Evolutionary conservation across 2,329 filamentous ascomycete species (phyloP).

Genomic region (Esteya vermicola): DNA sequence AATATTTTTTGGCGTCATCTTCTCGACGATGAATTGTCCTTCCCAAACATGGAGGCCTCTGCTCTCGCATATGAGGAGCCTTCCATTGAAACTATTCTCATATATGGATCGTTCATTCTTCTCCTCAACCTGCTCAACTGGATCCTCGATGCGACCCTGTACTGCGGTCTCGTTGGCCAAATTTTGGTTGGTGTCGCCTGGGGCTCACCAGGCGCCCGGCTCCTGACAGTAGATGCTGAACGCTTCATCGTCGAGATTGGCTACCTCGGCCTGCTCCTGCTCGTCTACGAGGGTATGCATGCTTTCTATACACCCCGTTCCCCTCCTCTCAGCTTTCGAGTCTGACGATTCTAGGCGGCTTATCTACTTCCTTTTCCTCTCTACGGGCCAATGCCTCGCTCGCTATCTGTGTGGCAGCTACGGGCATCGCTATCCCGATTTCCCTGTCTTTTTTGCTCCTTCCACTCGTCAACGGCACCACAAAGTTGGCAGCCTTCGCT

Average conservation of each 20-base stretch:
- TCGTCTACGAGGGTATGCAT: slow-evolving; percentile 52
- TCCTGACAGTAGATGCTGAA: slow-evolving; percentile 39
- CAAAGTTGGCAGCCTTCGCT: slow-evolving; percentile 45
- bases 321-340: too few relatives aligned
- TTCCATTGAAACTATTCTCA: slow-evolving; percentile 41
- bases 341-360: slow-evolving; percentile 30
- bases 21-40: neutral
- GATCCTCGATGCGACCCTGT: slow-evolving; percentile 43
- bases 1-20: neutral
- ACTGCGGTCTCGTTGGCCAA: slow-evolving; percentile 60
- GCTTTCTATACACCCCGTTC: neutral
- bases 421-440: slow-evolving; percentile 51
- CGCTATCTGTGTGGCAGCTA: slow-evolving; percentile 47
- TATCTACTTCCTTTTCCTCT: slow-evolving; percentile 36
- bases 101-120: slow-evolving; percentile 46
- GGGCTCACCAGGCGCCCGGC: slow-evolving; percentile 51
- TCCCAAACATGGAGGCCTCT: too few relatives aligned
- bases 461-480: slow-evolving; percentile 22
- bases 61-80: slow-evolving; percentile 43
- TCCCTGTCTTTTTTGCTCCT: slow-evolving; percentile 48
- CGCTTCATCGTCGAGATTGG: slow-evolving; percentile 48
- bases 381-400: slow-evolving; percentile 46
- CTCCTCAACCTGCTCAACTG: slow-evolving; percentile 44
- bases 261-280: slow-evolving; percentile 56
- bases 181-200: slow-evolving; percentile 56